Percentiles rank a stretch among this genome's conserved stretches.
These are phyloP conservation scores for Posidonia oceanica DNA, from an alignment of 116 monocot genomes.

Conservation along the genomic window DNA sequence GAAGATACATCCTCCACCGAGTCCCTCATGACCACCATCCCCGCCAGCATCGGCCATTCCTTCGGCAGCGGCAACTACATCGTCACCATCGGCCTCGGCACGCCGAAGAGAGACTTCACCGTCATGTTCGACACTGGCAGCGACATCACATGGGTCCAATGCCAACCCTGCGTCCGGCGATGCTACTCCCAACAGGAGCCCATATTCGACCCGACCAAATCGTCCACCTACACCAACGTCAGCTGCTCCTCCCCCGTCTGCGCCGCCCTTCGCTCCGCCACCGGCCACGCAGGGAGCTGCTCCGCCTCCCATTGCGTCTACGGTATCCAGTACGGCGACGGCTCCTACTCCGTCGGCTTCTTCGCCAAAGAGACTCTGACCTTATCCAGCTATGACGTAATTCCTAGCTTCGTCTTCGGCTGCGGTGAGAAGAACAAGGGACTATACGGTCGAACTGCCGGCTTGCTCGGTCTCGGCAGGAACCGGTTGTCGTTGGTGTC, in stretches of 20 bases:
- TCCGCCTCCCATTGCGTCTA: constrained; percentile 42
- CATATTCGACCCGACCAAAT: constrained; percentile 55
- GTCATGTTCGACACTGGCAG: constrained; percentile 89
- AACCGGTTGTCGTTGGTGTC: constrained; percentile 31
- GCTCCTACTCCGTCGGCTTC: constrained; percentile 50
- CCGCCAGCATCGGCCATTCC: constrained; percentile 26
- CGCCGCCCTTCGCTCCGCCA: constrained; percentile 18
- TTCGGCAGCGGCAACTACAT: constrained; percentile 55
- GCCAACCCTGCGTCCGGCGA: constrained; percentile 41
- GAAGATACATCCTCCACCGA: neutral
- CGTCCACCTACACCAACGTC: constrained; percentile 59
- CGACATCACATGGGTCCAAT: constrained; percentile 81
- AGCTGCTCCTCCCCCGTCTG: constrained; percentile 44
- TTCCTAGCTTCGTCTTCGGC: constrained; percentile 34
- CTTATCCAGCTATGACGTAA: constrained; percentile 12
- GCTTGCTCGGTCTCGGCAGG: constrained; percentile 55
- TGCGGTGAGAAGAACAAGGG: constrained; percentile 48
- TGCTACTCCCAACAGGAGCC: constrained; percentile 69
- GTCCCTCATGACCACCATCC: constrained; percentile 15
- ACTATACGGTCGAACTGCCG: constrained; percentile 36
- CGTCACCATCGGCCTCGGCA: constrained; percentile 56
- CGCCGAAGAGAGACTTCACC: constrained; percentile 29
- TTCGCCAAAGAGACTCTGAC: constrained; percentile 45
- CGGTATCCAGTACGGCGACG: constrained; percentile 57
- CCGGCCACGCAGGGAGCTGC: constrained; percentile 16